phyloP scores from a whole-genome alignment of 352 stramenopile species.

The Pythium graminicola region DNA sequence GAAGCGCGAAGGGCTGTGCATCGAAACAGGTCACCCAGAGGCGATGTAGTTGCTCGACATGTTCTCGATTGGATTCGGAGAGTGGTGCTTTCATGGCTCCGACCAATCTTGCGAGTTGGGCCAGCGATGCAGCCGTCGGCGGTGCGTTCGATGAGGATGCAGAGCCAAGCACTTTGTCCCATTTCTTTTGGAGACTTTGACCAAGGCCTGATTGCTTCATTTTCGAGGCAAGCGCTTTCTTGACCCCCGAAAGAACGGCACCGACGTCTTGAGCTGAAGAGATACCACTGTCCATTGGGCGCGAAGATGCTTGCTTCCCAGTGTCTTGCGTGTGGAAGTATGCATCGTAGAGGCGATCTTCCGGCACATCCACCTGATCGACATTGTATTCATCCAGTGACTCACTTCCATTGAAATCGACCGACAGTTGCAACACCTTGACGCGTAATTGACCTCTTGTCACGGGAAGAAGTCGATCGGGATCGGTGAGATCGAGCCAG shows the following conservation, averaged over 20 bases:
- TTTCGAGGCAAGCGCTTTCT: slow-evolving; percentile 75
- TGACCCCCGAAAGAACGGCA: slow-evolving; percentile 61
- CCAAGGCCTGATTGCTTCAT: slow-evolving; percentile 68
- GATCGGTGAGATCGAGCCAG: slow-evolving; percentile 72
- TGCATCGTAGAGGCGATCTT: slow-evolving; percentile 55
- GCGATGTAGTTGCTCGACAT: slow-evolving; percentile 56
- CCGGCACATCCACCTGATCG: slow-evolving; percentile 48
- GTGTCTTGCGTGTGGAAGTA: slow-evolving; percentile 54
- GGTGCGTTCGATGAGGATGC: slow-evolving; percentile 27
- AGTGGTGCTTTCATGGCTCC: slow-evolving; percentile 56
- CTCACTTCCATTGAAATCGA: slow-evolving; percentile 10
- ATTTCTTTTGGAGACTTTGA: slow-evolving; percentile 70
- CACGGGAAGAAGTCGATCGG: slow-evolving; percentile 35
- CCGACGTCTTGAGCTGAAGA: slow-evolving; percentile 39
- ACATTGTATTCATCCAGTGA: slow-evolving; percentile 4
- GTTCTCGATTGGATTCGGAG: slow-evolving; percentile 51
- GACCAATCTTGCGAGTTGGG: slow-evolving; percentile 63
- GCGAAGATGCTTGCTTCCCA: slow-evolving; percentile 8
- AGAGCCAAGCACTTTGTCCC: slow-evolving; percentile 56
- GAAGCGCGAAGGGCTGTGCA: slow-evolving; percentile 43
- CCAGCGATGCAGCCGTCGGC: slow-evolving; percentile 49
- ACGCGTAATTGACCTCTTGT: slow-evolving; percentile 44
- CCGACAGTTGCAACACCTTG: slow-evolving; percentile 70
- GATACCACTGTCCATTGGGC: not conserved
- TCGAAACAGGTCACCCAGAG: slow-evolving; percentile 75